These are phyloP conservation scores for Diaporthe nobilis DNA, from an alignment of 2,329 filamentous ascomycete species.

Conservation along the genomic window DNA sequence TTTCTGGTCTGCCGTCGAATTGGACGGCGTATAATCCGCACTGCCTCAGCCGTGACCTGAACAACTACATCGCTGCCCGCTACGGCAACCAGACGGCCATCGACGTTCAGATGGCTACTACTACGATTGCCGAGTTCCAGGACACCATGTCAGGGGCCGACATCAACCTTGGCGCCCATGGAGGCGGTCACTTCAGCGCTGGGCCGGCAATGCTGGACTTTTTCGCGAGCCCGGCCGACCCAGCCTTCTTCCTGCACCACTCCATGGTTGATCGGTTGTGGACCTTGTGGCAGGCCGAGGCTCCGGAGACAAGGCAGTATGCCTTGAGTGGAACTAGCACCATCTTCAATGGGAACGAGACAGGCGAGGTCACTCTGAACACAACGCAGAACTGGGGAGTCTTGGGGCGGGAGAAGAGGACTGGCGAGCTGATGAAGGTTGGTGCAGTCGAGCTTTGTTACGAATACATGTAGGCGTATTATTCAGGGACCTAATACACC, in stretches of 20 bases:
- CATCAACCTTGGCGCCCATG: constrained; percentile 47
- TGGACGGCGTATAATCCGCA: constrained; percentile 53
- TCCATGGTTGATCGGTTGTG: constrained; percentile 50
- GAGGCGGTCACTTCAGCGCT: constrained; percentile 51
- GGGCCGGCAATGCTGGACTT: constrained; percentile 44
- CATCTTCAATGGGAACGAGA: background rate
- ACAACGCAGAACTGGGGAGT: background rate
- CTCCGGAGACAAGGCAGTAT: background rate
- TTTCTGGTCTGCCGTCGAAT: constrained; percentile 1
- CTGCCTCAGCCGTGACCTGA: constrained; percentile 55
- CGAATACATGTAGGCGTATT: background rate
- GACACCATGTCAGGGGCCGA: constrained; percentile 49
- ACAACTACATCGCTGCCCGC: background rate
- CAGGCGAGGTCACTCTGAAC: background rate
- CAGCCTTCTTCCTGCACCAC: constrained; percentile 53
- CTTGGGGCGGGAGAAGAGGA: background rate
- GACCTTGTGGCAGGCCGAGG: constrained; percentile 51
- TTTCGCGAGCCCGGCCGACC: constrained; percentile 50
- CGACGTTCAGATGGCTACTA: background rate
- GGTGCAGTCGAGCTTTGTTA: background rate
- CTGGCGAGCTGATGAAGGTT: background rate
- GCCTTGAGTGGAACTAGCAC: constrained; percentile 1
- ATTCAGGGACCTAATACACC: background rate
- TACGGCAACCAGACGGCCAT: constrained; percentile 9
- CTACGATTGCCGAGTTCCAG: constrained; percentile 51